Percentiles rank a stretch among this genome's conserved stretches.
Conservation (phyloP, 176 grass and related monocot species). For the Pontederia paniculata region DNA sequence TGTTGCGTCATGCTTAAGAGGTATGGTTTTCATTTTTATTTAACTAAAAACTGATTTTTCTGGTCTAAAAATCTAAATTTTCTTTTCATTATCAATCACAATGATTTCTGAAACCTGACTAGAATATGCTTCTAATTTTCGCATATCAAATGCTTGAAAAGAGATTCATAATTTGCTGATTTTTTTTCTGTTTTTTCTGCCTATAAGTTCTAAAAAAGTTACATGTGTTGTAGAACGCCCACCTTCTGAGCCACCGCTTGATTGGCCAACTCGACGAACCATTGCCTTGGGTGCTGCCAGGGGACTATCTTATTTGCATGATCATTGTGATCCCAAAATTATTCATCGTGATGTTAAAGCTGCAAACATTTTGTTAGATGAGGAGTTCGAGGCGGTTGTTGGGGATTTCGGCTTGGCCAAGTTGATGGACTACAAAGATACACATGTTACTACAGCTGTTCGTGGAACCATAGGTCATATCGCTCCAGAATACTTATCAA, state of each 20-base stretch:
- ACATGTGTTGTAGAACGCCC: neutral
- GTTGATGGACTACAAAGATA: slow-evolving; percentile 12
- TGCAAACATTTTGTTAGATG: slow-evolving; percentile 12
- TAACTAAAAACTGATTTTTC: no score
- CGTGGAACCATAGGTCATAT: slow-evolving; percentile 12
- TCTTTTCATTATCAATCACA: no score
- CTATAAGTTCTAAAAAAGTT: no score
- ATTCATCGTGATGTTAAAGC: slow-evolving; percentile 16
- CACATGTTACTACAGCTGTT: slow-evolving; percentile 12
- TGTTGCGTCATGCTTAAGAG: slow-evolving; percentile 12
- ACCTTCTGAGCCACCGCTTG: neutral
- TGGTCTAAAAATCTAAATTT: no score
- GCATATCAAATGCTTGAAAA: no score
- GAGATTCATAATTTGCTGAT: no score
- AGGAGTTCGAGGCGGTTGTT: slow-evolving; percentile 12
- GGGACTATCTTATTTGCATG: slow-evolving; percentile 8
- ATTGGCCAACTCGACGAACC: slow-evolving; percentile 7
- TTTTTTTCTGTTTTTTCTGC: no score
- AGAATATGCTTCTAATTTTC: no score
- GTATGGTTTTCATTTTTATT: neutral
- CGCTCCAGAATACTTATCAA: slow-evolving; percentile 10
- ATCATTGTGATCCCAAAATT: slow-evolving; percentile 11
- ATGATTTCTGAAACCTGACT: no score
- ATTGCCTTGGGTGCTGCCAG: slow-evolving; percentile 7
- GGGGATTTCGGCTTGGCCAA: slow-evolving; percentile 12